phyloP scores from a whole-genome alignment of 768 basidiomycete species.

The Mycena epipterygia region DNA sequence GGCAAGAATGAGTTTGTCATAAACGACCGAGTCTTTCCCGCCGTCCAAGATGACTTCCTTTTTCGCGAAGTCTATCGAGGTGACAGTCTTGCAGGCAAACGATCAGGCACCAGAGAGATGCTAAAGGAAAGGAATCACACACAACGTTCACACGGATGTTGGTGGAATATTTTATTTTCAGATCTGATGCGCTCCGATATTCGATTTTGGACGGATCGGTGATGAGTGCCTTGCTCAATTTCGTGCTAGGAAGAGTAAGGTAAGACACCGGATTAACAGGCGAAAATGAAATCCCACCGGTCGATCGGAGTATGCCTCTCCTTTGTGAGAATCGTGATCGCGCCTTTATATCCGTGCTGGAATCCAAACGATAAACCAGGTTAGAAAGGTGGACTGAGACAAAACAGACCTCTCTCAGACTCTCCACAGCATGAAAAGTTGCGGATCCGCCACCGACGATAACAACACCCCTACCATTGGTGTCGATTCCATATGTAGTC shows the following conservation, averaged over 20 bases:
- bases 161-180: conserved; percentile 82
- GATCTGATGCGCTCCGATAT: conserved; percentile 77
- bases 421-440: conserved; percentile 82
- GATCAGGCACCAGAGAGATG: conserved; percentile 10
- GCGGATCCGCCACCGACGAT: conserved; percentile 91
- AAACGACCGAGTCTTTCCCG: conserved; percentile 71
- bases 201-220: conserved; percentile 85
- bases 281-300: conserved; percentile 57
- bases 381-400: neutral
- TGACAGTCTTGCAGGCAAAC: conserved; percentile 67
- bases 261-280: conserved; percentile 20
- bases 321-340: conserved; percentile 84
- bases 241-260: conserved; percentile 70
- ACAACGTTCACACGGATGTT: conserved; percentile 73
- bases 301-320: conserved; percentile 89
- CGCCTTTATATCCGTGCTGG: conserved; percentile 82
- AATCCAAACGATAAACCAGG: neutral
- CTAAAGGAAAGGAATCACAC: conserved; percentile 41
- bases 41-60: conserved; percentile 74
- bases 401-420: conserved; percentile 77
- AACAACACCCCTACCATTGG: conserved; percentile 75
- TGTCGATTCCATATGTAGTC: conserved; percentile 59
- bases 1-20: conserved; percentile 86
- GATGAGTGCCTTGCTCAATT: conserved; percentile 88
- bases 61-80: conserved; percentile 71